Evolutionary conservation across 176 grass and related monocot species (phyloP).

Genomic region (Triticum dicoccoides): DNA sequence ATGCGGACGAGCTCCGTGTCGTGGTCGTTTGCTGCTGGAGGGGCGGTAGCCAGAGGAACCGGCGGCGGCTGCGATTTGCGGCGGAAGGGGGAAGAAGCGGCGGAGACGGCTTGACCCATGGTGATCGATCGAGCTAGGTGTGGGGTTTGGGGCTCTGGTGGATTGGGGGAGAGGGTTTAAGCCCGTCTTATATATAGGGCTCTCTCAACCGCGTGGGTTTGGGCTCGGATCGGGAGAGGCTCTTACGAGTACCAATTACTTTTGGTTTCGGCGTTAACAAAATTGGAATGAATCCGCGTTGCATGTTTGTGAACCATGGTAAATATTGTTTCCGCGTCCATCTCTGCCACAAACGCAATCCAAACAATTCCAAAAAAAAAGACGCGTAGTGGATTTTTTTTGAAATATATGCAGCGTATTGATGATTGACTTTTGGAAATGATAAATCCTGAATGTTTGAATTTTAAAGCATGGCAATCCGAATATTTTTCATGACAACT

Average conservation of each 20-base stretch:
- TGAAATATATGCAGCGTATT: too few species aligned
- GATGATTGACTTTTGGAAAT: too few species aligned
- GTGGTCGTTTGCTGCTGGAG: background rate
- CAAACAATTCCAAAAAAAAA: too few species aligned
- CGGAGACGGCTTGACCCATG: constrained; percentile 28
- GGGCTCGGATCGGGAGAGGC: background rate
- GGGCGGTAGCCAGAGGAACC: background rate
- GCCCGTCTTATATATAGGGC: background rate
- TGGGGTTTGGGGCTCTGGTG: too few species aligned
- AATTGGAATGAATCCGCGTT: background rate
- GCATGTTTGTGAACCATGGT: background rate
- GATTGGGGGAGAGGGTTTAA: too few species aligned
- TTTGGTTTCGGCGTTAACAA: background rate
- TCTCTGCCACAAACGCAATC: too few species aligned
- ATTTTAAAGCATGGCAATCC: too few species aligned
- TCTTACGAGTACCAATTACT: background rate
- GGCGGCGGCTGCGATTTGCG: background rate
- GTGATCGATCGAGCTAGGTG: background rate
- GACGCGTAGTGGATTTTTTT: too few species aligned
- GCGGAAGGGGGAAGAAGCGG: constrained; percentile 5
- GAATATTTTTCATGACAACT: too few species aligned
- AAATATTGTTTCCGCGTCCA: background rate
- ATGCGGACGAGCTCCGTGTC: constrained; percentile 24
- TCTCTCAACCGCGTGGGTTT: background rate
- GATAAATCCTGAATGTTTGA: too few species aligned